Base-by-base conservation (phyloP, 805 yeast species). In the Lachancea mirantina region DNA sequence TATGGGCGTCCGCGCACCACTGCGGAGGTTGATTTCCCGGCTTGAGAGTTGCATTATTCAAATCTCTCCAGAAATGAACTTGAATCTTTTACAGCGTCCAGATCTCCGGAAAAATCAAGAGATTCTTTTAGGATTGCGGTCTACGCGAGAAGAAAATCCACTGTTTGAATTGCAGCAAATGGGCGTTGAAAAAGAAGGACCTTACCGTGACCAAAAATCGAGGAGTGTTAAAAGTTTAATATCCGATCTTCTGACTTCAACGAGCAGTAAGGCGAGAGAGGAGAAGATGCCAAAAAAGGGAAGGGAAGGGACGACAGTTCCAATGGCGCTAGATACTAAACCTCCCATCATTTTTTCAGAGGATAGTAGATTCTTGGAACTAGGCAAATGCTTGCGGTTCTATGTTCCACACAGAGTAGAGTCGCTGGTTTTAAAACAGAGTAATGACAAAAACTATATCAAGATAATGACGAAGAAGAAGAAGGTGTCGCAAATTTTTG, bases 341-440 rank as follows among this genome's bases (percentile, higher is more conserved):
- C 45, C 50, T 5, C 74, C 72, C 40, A 57, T 81, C 8, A 76
- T 88, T 0, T 89, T 85, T 50, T 74, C 78, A 10, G 69, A 72
- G 26, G 97, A 89, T 53, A 61, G 94, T 28, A 62, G 96, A 28
- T 82, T 80, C 49, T 75, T 72, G 45, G 95, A 88, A 46, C 78
- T 82, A 8, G 72, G 88, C 0, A 70, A 74, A 19, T 55, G 87
- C 11, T 54, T 89, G 21, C 88, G 40, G 5, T 46, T 45, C 27
- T 39, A 45, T 14, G 39, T 40, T 19, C 50, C 52, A 7, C 53
- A 47, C 18, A 42, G 34, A 8, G 30, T 52, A 7, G 46, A 47
- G 8, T 37, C 43, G 21, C 43, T 48, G 8, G 56, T 69, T 1
- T 52, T 63, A 2, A n/a, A n/a, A n/a, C n/a, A n/a, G n/a, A n/a